Conservation (phyloP, 257 asterid species). For the Lithospermum erythrorhizon region DNA sequence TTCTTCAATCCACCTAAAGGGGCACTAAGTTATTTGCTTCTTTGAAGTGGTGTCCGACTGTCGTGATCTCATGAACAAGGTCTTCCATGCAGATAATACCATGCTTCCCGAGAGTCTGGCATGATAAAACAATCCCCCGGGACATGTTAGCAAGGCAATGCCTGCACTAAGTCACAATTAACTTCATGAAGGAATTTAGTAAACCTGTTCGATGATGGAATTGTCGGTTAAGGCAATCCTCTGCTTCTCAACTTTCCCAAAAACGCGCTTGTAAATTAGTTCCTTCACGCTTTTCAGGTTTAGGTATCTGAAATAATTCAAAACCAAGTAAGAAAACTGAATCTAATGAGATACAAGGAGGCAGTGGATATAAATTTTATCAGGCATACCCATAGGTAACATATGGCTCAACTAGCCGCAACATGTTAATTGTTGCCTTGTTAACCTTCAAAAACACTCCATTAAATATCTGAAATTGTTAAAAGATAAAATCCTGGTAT, state of each 20-base stretch:
- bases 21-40: slow-evolving; percentile 7
- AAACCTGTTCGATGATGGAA: slow-evolving; percentile 37
- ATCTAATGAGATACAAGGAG: background rate
- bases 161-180: background rate
- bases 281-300: slow-evolving; percentile 45
- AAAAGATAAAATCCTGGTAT: too few species aligned
- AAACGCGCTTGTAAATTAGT: slow-evolving; percentile 45
- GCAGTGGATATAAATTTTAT: background rate
- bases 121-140: background rate
- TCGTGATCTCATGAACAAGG: slow-evolving; percentile 9
- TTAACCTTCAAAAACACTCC: slow-evolving; percentile 42
- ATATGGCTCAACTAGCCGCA: slow-evolving; percentile 47
- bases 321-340: background rate
- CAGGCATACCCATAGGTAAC: slow-evolving; percentile 32
- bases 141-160: background rate
- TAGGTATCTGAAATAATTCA: slow-evolving; percentile 28
- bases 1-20: slow-evolving; percentile 10
- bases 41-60: slow-evolving; percentile 8
- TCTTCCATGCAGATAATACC: too few species aligned
- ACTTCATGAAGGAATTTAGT: background rate
- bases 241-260: slow-evolving; percentile 43
- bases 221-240: slow-evolving; percentile 41
- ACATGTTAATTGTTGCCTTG: too few species aligned
- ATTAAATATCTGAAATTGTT: slow-evolving; percentile 27
- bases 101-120: slow-evolving; percentile 26